Evolutionary conservation across 306 rosid genomes (phyloP).

Genomic region (Cucumis cinereus): DNA sequence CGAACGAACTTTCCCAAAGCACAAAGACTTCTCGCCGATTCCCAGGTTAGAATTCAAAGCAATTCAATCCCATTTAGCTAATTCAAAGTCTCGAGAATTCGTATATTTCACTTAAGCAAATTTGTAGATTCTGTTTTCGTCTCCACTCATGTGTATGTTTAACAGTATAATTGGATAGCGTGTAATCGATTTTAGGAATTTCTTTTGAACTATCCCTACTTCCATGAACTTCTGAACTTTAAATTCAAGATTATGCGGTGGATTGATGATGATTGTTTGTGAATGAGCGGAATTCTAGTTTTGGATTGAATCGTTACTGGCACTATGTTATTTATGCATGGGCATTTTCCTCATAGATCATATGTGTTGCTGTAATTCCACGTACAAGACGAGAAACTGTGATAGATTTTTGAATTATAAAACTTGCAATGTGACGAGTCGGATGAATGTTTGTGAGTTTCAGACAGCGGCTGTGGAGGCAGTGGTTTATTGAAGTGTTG

Average conservation of each 20-base stretch:
- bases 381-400: neutral
- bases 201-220: neutral
- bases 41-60: neutral
- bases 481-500: neutral
- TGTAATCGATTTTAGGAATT: neutral
- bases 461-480: neutral
- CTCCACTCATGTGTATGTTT: neutral
- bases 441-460: conserved; percentile 3
- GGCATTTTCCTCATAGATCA: neutral
- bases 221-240: neutral
- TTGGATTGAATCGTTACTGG: neutral
- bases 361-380: neutral
- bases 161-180: neutral
- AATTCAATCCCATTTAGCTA: neutral
- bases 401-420: neutral
- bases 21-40: neutral
- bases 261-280: neutral
- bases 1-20: neutral
- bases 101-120: neutral
- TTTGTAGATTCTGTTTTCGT: neutral
- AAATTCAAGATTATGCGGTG: neutral
- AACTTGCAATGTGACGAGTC: neutral
- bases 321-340: neutral
- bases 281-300: neutral
- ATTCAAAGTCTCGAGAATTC: neutral